Evolutionary conservation across 1,284 basidiomycete genomes (phyloP), one percentile per base, ranked within the genome.

Genomic region (Cutaneotrichosporon dermatis): DNA sequence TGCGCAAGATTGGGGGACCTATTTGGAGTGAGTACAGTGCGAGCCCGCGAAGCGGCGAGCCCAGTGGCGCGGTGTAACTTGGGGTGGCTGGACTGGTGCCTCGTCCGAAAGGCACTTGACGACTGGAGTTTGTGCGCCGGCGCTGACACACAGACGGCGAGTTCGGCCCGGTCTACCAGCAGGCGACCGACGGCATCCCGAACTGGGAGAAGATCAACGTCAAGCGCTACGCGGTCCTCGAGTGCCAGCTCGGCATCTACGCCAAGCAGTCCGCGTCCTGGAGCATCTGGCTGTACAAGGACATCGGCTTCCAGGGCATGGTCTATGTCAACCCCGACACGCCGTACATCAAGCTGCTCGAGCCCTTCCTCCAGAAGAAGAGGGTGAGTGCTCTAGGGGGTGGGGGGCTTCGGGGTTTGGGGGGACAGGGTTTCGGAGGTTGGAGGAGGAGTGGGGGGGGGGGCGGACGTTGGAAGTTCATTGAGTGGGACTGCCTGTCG

Each of bases 251-350:
- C n/a, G 79, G 79, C 15, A 83, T 89, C 45, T 90, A 90, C 74
- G 83, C 85, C 66, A 76, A 85, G 75, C 4, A 25, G 15, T 25
- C 45, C 50, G 54, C 73, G n/a, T 86, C 84, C 67, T 90, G 88
- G 88, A 86, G 86, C 0, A 90, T 91, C 73, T 90, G 89, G 89
- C 75, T 89, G 13, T 91, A 89, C 81, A 91, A 90, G 68, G 77
- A 90, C 72, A 88, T 90, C 60, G 88, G 89, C 2, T 90, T 88
- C 80, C 88, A 90, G 73, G 79, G 89, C 44, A 89, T 91, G 87
- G 65, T 88, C 25, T 83, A 88, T 68, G 82, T 86, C 60, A 83
- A 83, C 15, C 81, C 79, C 46, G 81, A 84, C 12, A 87, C 87
- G n/a, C 80, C 86, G 0, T 90, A 89, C 79, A 85, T 86, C 80